Percentiles rank a stretch among this genome's conserved stretches.
Evolutionary conservation across 2,329 filamentous ascomycete species (phyloP).

Genomic region (Stemphylium lycopersici): DNA sequence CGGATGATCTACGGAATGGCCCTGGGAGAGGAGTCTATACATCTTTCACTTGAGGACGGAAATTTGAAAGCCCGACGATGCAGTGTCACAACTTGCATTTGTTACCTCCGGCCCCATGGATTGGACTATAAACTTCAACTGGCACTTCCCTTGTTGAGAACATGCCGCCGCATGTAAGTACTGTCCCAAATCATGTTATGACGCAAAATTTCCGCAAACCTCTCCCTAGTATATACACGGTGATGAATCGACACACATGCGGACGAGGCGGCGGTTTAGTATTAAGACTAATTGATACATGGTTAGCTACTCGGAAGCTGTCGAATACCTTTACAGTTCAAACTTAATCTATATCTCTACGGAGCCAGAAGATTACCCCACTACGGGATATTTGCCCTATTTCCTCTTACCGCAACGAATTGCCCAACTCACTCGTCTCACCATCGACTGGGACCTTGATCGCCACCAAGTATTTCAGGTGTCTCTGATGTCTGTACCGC

Average conservation of each 20-base stretch:
- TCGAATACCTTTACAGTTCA: constrained; percentile 28
- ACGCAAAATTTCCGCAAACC: not conserved
- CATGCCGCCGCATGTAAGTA: constrained; percentile 32
- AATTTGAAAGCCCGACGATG: constrained; percentile 17
- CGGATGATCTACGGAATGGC: constrained; percentile 25
- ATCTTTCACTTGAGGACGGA: constrained; percentile 14
- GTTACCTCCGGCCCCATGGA: not conserved
- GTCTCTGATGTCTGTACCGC: not conserved
- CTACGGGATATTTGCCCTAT: constrained; percentile 23
- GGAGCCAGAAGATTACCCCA: constrained; percentile 16
- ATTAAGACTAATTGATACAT: not conserved
- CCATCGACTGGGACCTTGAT: constrained; percentile 25
- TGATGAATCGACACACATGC: too few relatives aligned
- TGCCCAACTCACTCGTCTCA: constrained; percentile 20
- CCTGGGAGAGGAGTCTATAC: constrained; percentile 19
- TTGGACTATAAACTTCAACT: constrained; percentile 6
- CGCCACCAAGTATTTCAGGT: constrained; percentile 11
- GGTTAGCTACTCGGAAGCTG: constrained; percentile 31
- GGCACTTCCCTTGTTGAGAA: constrained; percentile 19
- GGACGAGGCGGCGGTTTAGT: not conserved
- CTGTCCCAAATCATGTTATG: not conserved
- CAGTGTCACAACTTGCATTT: not conserved
- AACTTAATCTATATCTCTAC: constrained; percentile 27
- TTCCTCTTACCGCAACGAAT: constrained; percentile 29
- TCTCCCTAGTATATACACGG: not conserved